Evolutionary conservation across 129 eudicot species (phyloP).

Genomic region (Deinandra increscens): DNA sequence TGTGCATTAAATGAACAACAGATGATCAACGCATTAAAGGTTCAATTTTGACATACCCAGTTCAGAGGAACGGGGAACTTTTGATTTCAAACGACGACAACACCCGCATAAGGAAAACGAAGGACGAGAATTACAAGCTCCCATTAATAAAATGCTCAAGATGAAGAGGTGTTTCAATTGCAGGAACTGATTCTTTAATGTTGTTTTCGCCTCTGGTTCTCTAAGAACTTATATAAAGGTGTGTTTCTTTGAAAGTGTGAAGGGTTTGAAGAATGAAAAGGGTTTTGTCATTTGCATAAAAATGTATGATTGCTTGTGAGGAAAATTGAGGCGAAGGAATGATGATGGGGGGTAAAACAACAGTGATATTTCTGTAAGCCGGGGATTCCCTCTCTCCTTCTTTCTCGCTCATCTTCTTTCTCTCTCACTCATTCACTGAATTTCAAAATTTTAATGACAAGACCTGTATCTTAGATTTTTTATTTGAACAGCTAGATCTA

Average conservation of each 20-base stretch:
- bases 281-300: constrained; percentile 16
- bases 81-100: constrained; percentile 44
- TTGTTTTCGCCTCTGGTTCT: neutral
- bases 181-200: neutral
- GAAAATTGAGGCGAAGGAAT: constrained; percentile 6
- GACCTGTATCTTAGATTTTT: too few relatives aligned
- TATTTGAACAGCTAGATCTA: too few relatives aligned
- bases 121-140: constrained; percentile 46
- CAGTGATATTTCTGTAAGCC: constrained; percentile 26
- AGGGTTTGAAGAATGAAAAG: constrained; percentile 26
- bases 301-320: constrained; percentile 26
- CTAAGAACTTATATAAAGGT: constrained; percentile 6
- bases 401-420: neutral
- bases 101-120: constrained; percentile 44
- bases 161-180: neutral
- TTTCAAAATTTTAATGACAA: too few relatives aligned
- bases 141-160: constrained; percentile 34
- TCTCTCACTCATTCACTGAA: neutral
- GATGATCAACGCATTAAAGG: neutral
- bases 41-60: constrained; percentile 40
- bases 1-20: neutral
- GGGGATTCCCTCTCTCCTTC: neutral
- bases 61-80: constrained; percentile 46
- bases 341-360: constrained; percentile 24
- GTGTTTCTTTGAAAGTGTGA: constrained; percentile 6